Base-by-base conservation (phyloP, 345 rosid species). In the Syzygium grande region DNA sequence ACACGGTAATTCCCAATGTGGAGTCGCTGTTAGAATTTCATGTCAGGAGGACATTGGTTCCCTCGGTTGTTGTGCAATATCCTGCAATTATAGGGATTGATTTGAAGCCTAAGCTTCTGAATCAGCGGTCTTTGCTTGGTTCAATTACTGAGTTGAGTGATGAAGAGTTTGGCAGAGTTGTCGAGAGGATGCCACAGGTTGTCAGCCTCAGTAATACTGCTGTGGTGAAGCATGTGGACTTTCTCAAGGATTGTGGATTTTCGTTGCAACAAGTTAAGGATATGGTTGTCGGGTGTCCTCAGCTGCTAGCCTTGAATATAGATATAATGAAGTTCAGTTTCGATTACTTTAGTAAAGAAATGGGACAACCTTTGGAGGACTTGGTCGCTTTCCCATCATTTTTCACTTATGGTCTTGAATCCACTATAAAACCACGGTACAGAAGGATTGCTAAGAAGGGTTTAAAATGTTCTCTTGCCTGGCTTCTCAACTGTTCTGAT, bases 161-260 rank as follows among this genome's bases (percentile, higher is more conserved):
- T 7, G 95, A 94, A 51, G 97, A 97, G 84, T 90, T 97, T 52
- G 96, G 95, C 51, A 85, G 92, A 63, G 88, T 96, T 61, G 84
- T 96, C 51, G 99, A 95, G 93, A 96, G 98, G 92, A 96, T 97
- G 99, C 99, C 98, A 0, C 98, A 94, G 91, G 92, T 93, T 83
- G 97, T 95, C 87, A 96, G 96, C 84, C 92, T 94, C 54, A 93
- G 90, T 77, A 94, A 88, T 88, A 51, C 90, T 17, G 92, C 98
- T 29, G 88, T 96, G 56, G 55, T 91, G 78, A 97, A 95, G 87
- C 99, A 95, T 87, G 94, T 91, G 86, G 97, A 89, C 84, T 95
- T 95, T 90, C 94, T 97, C 9, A 94, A 92, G 86, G 90, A 88
- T 77, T 95, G 97, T 84, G 96, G 98, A 22, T 96, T 97, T 59